Percentiles rank a stretch among this genome's conserved stretches.
These are phyloP conservation scores for Rostrohypoxylon terebratum DNA, from an alignment of 495 filamentous ascomycete genomes.

Conservation along the genomic window DNA sequence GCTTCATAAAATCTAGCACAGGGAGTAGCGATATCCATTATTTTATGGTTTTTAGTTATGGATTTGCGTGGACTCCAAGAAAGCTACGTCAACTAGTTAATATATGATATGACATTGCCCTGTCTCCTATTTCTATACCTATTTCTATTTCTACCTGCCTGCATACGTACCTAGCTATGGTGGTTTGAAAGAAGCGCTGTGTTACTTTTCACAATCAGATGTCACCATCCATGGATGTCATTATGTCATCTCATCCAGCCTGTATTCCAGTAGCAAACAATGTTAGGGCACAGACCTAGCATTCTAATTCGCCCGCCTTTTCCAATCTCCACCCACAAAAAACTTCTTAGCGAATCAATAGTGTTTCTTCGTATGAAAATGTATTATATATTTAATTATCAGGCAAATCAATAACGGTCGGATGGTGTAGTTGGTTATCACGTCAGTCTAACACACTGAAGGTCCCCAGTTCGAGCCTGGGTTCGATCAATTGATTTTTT, in stretches of 20 bases:
- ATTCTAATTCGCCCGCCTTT: background rate
- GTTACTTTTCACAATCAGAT: background rate
- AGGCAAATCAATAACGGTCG: conserved; percentile 12
- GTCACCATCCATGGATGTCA: background rate
- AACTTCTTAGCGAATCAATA: background rate
- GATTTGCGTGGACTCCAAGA: too few relatives aligned
- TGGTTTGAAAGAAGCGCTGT: too few relatives aligned
- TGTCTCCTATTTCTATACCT: too few relatives aligned
- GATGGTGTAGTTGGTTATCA: conserved; percentile 49
- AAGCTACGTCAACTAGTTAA: too few relatives aligned
- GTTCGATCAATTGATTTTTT: conserved; percentile 41
- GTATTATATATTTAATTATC: background rate
- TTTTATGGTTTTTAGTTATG: too few relatives aligned
- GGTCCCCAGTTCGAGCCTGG: conserved; percentile 47
- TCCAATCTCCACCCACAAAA: background rate
- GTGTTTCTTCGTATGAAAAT: background rate
- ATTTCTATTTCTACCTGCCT: too few relatives aligned
- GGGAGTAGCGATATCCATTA: background rate
- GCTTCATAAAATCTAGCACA: background rate
- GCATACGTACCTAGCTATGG: too few relatives aligned
- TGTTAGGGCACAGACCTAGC: background rate
- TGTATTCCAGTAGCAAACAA: background rate
- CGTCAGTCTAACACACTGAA: conserved; percentile 49
- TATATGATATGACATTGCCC: too few relatives aligned
- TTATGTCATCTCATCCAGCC: background rate